Evolutionary conservation across 805 yeast genomes (phyloP), one percentile per base, ranked within the genome.

Genomic region (Myxozyma nipponensis): DNA sequence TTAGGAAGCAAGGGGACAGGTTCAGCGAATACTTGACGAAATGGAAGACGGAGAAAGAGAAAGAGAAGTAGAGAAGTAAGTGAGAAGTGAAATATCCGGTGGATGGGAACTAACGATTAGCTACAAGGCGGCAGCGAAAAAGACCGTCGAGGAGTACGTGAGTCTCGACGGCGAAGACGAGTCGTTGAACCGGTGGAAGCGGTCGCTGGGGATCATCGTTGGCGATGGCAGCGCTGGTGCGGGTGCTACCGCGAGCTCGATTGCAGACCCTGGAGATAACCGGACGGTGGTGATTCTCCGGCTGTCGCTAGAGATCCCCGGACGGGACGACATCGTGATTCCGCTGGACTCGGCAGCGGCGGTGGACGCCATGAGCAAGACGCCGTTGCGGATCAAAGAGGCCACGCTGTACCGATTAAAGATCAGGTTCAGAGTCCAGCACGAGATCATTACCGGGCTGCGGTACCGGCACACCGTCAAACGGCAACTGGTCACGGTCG

Each of bases 161-260:
- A 77, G 82, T 43, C 5, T 41, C 55, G 97, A 89, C 65, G 91
- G 91, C 10, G 85, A 88, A 61, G 97, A 89, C 66, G 96, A 87
- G 68, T 84, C 95, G 17, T 74, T 89, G 56, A 86, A 84, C 55
- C 86, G 86, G 68, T 89, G 97, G 97, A 90, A 90, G 68, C 86
- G 82, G 50, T 85, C 95, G 1, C 72, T 89, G 28, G 97, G 97
- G 0, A 72, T 89, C n/a, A n/a, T n/a, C n/a, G 39, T 49, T 1
- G 32, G 32, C 10, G 17, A 34, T 13, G 42, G 39, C 25, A n/a
- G n/a, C n/a, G n/a, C n/a, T n/a, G n/a, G n/a, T n/a, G 32, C 13
- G 13, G 7, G 13, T 7, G 44, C 51, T 13, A 32, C 46, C 15
- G 17, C 47, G 3, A 53, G 57, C 6, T 50, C 90, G 86, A 13